Evolutionary conservation across 768 basidiomycete species (phyloP).

Genomic region (Serendipita sp.): DNA sequence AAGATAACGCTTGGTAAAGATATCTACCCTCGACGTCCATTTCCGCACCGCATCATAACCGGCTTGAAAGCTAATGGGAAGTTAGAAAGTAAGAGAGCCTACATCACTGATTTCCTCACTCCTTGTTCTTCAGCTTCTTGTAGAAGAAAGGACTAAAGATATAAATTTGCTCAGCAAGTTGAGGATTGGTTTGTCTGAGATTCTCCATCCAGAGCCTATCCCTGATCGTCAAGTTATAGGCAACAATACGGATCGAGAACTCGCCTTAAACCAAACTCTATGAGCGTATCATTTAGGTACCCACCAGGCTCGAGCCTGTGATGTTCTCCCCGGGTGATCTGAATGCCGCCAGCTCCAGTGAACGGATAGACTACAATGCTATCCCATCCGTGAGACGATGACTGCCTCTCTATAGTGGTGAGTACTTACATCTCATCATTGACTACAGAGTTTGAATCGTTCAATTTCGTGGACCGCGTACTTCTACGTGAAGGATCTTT

Average conservation of each 20-base stretch:
- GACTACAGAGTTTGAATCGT: neutral
- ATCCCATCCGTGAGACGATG: neutral
- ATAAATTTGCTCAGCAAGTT: conserved; percentile 57
- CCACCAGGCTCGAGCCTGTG: conserved; percentile 60
- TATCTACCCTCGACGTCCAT: conserved; percentile 81
- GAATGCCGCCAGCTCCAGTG: conserved; percentile 55
- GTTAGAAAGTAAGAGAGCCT: conserved; percentile 12
- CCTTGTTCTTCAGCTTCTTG: conserved; percentile 71
- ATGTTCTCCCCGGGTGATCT: conserved; percentile 66
- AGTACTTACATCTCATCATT: neutral
- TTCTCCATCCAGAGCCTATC: conserved; percentile 56
- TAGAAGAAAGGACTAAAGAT: conserved; percentile 98
- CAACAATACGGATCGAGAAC: conserved; percentile 17
- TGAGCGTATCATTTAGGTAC: conserved; percentile 89
- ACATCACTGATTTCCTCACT: conserved; percentile 23
- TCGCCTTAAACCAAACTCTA: conserved; percentile 91
- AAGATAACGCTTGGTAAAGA: conserved; percentile 85
- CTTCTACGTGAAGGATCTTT: no score
- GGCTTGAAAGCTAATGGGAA: conserved; percentile 30
- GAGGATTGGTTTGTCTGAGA: conserved; percentile 38
- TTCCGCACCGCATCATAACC: conserved; percentile 78
- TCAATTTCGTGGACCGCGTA: no score
- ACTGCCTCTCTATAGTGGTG: neutral
- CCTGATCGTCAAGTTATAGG: neutral
- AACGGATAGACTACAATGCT: conserved; percentile 71